Conservation (phyloP, 2,329 filamentous ascomycete species). For the Lasiodiplodia hormozganensis region DNA sequence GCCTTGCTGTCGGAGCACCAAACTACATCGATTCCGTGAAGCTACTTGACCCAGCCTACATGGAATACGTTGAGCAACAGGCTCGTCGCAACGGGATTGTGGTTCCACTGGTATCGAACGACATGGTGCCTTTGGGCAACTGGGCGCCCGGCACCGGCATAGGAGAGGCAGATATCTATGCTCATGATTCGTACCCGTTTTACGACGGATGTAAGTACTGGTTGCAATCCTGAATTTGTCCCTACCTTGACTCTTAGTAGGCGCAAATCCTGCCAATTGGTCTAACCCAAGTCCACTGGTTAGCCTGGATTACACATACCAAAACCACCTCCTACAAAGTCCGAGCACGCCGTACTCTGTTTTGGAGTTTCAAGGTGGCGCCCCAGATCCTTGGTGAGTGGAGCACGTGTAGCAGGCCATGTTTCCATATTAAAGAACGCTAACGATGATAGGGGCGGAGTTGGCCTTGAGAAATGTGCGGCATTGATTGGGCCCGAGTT, state of each 20-base stretch:
- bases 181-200: conserved; percentile 70
- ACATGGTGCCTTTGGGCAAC: conserved; percentile 66
- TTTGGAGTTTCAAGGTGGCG: conserved; percentile 54
- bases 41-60: conserved; percentile 72
- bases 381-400: background rate
- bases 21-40: conserved; percentile 54
- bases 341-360: conserved; percentile 71
- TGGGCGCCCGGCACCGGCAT: conserved; percentile 65
- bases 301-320: conserved; percentile 67
- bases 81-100: conserved; percentile 71
- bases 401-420: conserved; percentile 21
- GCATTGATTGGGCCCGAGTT: conserved; percentile 75
- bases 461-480: conserved; percentile 71
- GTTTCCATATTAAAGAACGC: conserved; percentile 71
- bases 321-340: conserved; percentile 66
- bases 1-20: conserved; percentile 32
- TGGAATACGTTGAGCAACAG: conserved; percentile 74
- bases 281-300: conserved; percentile 63
- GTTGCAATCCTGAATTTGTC: no score
- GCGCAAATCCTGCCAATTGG: conserved; percentile 45
- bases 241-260: no score
- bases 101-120: conserved; percentile 78
- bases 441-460: conserved; percentile 77
- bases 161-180: conserved; percentile 68
- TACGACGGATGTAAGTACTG: conserved; percentile 36